These are phyloP conservation scores for Stevia rebaudiana DNA, from an alignment of 140 eudicot species.

Conservation along the genomic window DNA sequence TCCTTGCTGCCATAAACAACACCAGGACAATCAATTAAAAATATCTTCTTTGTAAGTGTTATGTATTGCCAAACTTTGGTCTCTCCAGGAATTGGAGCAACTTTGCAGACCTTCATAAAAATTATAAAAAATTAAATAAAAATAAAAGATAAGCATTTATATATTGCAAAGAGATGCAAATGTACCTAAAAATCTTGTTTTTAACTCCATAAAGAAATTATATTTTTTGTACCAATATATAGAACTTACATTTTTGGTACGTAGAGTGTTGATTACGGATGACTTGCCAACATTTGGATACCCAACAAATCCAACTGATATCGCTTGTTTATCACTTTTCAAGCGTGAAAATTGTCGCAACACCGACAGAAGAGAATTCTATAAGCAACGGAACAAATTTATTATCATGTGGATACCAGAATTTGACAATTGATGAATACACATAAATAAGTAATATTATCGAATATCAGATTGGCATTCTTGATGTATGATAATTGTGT, in stretches of 20 bases:
- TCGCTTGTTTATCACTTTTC: constrained; percentile 95
- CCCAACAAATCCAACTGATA: constrained; percentile 96
- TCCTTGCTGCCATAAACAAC: constrained; percentile 87
- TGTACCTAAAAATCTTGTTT: neutral
- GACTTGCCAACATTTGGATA: constrained; percentile 99
- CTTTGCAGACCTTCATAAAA: constrained; percentile 73
- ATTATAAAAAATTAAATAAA: neutral
- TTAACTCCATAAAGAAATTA: neutral
- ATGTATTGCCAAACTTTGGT: constrained; percentile 99
- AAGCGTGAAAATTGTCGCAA: constrained; percentile 88
- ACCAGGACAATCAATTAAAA: constrained; percentile 97
- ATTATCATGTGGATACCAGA: neutral
- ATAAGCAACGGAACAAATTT: constrained; percentile 14
- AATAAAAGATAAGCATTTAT: neutral
- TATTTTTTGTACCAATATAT: neutral
- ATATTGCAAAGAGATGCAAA: neutral
- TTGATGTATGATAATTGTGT: neutral
- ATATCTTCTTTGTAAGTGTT: constrained; percentile 93
- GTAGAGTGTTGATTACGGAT: constrained; percentile 88
- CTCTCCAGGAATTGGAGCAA: constrained; percentile 98
- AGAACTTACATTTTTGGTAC: constrained; percentile 77
- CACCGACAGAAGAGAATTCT: constrained; percentile 91
- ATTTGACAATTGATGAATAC: neutral
- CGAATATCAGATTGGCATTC: neutral
- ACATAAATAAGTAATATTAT: neutral